Conservation (phyloP, 2,329 filamentous ascomycete species). For the Neobulgaria alba region DNA sequence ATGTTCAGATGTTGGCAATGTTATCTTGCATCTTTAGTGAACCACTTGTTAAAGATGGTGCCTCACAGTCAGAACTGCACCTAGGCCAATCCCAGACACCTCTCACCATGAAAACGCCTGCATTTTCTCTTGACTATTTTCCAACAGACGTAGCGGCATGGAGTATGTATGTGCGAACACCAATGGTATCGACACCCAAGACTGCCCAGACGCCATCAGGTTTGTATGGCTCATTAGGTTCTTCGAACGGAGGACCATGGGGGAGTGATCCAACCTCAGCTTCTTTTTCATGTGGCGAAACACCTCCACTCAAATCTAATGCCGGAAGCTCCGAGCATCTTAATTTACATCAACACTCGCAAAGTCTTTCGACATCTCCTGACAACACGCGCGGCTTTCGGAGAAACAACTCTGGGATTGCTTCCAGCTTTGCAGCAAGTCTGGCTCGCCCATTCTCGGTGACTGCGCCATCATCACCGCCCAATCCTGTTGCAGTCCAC, state of each 20-base stretch:
- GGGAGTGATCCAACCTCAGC: slow-evolving; percentile 45
- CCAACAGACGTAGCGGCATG: slow-evolving; percentile 48
- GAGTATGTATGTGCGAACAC: slow-evolving; percentile 43
- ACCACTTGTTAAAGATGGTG: slow-evolving; percentile 42
- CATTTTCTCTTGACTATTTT: slow-evolving; percentile 60
- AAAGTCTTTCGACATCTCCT: slow-evolving; percentile 51
- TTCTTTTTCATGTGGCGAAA: slow-evolving; percentile 55
- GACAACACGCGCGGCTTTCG: slow-evolving; percentile 42
- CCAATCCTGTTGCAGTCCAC: slow-evolving; percentile 34
- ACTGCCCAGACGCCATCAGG: slow-evolving; percentile 47
- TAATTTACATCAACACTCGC: slow-evolving; percentile 33
- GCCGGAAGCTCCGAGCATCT: slow-evolving; percentile 39
- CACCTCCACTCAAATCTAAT: slow-evolving; percentile 42
- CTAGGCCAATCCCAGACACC: slow-evolving; percentile 53
- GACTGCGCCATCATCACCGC: slow-evolving; percentile 36
- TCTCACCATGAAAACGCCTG: slow-evolving; percentile 55
- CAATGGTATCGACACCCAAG: slow-evolving; percentile 49
- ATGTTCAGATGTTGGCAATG: slow-evolving; percentile 65
- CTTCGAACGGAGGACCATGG: slow-evolving; percentile 43
- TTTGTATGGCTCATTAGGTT: slow-evolving; percentile 47
- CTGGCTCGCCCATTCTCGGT: slow-evolving; percentile 36
- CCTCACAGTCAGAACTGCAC: slow-evolving; percentile 48
- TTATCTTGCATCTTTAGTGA: slow-evolving; percentile 62
- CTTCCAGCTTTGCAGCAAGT: slow-evolving; percentile 47
- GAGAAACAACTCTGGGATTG: slow-evolving; percentile 42